Evolutionary conservation across 345 rosid species (phyloP).

Genomic region (Boechera divaricarpa): DNA sequence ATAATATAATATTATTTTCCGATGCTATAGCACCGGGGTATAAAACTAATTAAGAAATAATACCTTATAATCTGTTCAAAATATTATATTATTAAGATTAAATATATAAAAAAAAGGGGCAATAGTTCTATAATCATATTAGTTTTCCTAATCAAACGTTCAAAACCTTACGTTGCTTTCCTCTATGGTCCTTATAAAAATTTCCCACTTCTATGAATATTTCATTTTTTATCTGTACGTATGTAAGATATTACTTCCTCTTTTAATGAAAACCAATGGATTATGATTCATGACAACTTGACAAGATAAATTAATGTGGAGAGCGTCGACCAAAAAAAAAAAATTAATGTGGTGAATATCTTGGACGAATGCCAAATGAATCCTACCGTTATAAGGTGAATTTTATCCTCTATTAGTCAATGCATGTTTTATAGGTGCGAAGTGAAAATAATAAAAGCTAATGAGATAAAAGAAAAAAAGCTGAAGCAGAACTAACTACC

Average conservation of each 20-base stretch:
- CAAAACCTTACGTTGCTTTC: not conserved
- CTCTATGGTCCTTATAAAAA: not conserved
- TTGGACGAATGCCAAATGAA: slow-evolving; percentile 11
- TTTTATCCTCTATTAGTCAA: not conserved
- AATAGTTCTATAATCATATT: not conserved
- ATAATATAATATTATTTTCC: too few species aligned
- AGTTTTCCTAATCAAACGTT: not conserved
- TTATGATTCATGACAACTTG: not conserved
- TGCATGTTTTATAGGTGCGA: not conserved
- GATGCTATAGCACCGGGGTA: too few species aligned
- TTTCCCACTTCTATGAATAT: not conserved
- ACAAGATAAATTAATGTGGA: not conserved
- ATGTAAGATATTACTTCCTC: not conserved
- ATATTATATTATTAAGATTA: not conserved
- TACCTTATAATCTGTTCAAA: not conserved
- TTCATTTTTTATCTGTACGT: not conserved
- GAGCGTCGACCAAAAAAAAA: not conserved
- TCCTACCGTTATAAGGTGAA: not conserved
- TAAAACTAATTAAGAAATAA: not conserved
- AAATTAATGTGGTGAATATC: not conserved
- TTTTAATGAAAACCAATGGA: not conserved
- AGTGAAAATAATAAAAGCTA: not conserved
- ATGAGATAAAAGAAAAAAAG: slow-evolving; percentile 21
- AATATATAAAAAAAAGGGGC: not conserved
- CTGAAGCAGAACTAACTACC: slow-evolving; percentile 19